Evolutionary conservation across 1,284 basidiomycete species (phyloP).

Genomic region (Acaromyces ingoldii): DNA sequence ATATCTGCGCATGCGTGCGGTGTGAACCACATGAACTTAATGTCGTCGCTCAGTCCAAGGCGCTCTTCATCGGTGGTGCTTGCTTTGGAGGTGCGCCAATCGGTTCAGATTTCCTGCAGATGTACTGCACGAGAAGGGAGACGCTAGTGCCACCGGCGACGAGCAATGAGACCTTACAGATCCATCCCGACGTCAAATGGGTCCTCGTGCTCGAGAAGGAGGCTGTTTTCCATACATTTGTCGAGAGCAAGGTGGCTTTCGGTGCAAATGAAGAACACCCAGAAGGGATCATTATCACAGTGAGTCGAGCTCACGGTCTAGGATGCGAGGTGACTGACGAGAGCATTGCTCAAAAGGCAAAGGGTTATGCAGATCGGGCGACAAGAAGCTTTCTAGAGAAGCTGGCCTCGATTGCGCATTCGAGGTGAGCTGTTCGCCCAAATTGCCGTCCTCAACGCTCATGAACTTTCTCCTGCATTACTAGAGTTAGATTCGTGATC

Average conservation of each 20-base stretch:
- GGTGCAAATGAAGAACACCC: background rate
- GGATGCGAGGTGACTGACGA: background rate
- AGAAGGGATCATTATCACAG: conserved; percentile 1
- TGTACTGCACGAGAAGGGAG: background rate
- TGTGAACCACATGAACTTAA: background rate
- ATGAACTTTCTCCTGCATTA: background rate
- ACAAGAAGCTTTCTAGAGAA: background rate
- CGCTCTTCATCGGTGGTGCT: background rate
- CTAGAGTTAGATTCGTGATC: background rate
- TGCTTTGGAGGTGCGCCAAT: background rate
- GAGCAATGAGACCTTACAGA: too few species aligned
- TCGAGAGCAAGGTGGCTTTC: background rate
- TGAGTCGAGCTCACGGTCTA: background rate
- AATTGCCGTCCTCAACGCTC: background rate
- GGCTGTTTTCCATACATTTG: background rate
- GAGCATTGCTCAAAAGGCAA: too few species aligned
- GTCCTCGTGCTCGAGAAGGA: conserved; percentile 4
- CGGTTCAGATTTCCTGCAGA: background rate
- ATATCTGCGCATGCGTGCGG: too few species aligned
- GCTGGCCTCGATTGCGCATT: background rate
- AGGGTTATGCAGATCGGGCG: conserved; percentile 1
- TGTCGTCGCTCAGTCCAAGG: background rate
- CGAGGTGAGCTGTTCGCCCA: background rate
- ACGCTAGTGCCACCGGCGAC: background rate
- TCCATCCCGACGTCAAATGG: too few species aligned